phyloP scores from a whole-genome alignment of 768 basidiomycete genomes.

The Serendipita sp. region DNA sequence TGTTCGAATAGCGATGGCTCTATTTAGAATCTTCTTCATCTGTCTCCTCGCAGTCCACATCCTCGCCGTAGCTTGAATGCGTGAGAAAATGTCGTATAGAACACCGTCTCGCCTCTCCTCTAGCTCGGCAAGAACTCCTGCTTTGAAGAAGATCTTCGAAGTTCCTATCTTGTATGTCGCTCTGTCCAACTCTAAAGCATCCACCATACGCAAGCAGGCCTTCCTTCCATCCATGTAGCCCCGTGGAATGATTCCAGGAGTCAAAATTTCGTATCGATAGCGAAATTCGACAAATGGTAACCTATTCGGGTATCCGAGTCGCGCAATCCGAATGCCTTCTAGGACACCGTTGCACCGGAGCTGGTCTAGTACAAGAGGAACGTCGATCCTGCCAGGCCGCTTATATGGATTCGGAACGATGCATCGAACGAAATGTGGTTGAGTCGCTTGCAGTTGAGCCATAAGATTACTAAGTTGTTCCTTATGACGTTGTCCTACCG shows the following conservation, averaged over 20 bases:
- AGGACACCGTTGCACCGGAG: slow-evolving; percentile 96
- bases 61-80: slow-evolving; percentile 71
- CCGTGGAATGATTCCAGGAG: slow-evolving; percentile 79
- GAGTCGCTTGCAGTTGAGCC: slow-evolving; percentile 79
- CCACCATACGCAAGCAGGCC: slow-evolving; percentile 82
- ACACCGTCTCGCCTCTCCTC: slow-evolving; percentile 82
- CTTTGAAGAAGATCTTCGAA: slow-evolving; percentile 98
- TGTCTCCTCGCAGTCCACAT: slow-evolving; percentile 78
- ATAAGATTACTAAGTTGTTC: slow-evolving; percentile 89
- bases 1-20: slow-evolving; percentile 77
- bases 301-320: slow-evolving; percentile 92
- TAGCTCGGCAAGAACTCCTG: slow-evolving; percentile 88
- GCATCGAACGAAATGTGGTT: slow-evolving; percentile 96
- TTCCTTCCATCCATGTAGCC: slow-evolving; percentile 98
- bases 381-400: slow-evolving; percentile 81
- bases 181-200: slow-evolving; percentile 74
- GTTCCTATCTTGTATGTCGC: slow-evolving; percentile 79
- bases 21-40: slow-evolving; percentile 87
- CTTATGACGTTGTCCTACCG: slow-evolving; percentile 87
- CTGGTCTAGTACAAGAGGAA: slow-evolving; percentile 90
- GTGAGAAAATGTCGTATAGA: slow-evolving; percentile 79
- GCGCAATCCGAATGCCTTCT: slow-evolving; percentile 95
- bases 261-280: slow-evolving; percentile 89
- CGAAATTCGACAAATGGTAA: slow-evolving; percentile 96
- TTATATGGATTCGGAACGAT: slow-evolving; percentile 92